Base-by-base conservation (phyloP, 805 yeast genomes). In the Isabelozyma rhagii region DNA sequence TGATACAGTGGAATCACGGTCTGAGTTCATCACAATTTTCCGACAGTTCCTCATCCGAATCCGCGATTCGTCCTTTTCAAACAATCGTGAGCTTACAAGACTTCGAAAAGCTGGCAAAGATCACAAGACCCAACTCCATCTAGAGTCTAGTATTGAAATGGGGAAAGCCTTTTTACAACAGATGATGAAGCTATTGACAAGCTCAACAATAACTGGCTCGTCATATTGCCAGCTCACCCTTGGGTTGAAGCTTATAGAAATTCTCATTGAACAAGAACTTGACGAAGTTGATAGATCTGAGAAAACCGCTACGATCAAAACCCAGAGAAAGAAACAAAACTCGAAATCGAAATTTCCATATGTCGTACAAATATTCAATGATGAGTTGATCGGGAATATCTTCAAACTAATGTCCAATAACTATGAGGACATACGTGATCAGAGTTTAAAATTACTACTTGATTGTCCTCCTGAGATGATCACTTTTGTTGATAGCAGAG, bases 371-470 rank as follows among this genome's bases (percentile, higher is more conserved):
- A 43, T 50, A 4, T 52, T 44, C 44, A 47, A 68, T 15, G 55
- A 56, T 1, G 61, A 66, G 1, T 55, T 80, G 28, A 59, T 79
- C 0, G 68, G 84, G 45, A 58, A 81, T 8, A 66, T 91, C 46
- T 63, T 86, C 15, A 87, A 85, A 54, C 82, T 82, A 48, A 69
- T 88, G 7, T 70, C 83, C 29, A 85, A 86, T 61, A 85, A 86
- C 52, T 91, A 83, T 65, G 90, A 87, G 49, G 97, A 91, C 61
- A 77, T 92, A 15, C 77, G 98, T 51, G 72, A 74, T 4, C 49
- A 60, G 8, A 71, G 89, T 1, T 75, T 77, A 1, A 53, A 62
- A 2, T 47, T 85, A 1, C 59, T 90, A 17, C 62, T 71, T 8
- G 71, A 51, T 71, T 72, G 79, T 3, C 80, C 84, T 0, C 36